Evolutionary conservation across 164 flowering plant genomes (phyloP), one percentile per base, ranked within the genome.

Genomic region (Chimonanthus salicifolius): DNA sequence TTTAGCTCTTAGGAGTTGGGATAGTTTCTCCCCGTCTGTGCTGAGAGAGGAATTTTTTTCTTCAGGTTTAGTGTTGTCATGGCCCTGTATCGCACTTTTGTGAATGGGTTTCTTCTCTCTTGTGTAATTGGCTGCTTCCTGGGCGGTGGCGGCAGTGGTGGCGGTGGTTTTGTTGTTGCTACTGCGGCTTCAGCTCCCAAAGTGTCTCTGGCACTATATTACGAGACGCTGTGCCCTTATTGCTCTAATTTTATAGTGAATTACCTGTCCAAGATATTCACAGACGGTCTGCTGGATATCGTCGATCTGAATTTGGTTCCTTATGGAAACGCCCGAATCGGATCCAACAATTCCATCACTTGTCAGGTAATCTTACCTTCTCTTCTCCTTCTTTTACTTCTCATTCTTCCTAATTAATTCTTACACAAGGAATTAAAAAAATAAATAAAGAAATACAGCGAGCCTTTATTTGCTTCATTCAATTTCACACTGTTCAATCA

Each of bases 251-350:
- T 91, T 85, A 85, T 94, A 3, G 92, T 87, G 11, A 85, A 87
- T 65, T 69, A 83, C 70, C 73, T 90, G 62, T 77, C 74, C 11
- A 85, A 86, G 78, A 49, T 88, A 49, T 94, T 90, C 76, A 64
- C 83, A 4, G 77, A 78, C 2, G 92, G 88, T 2, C 83, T 94
- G 69, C 80, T 81, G 68, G 80, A 86, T 66, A 82, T 85, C 64
- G 83, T 91, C 78, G 81, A 90, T 76, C 94, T 94, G 74, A 78
- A 86, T 69, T 80, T 94, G 58, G 77, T 89, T 21, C 98, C 98
- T 16, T 91, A 90, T 85, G 98, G 98, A 21, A 94, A 94, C 70
- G 88, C 94, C 69, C 73, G 69, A 70, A 5, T 89, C 58, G 13
- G 67, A 33, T 20, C 82, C 43, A 80, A 87, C 64, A 70, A 71